Base-by-base conservation (phyloP, 768 basidiomycete genomes). In the Kockovaella imperatae region DNA sequence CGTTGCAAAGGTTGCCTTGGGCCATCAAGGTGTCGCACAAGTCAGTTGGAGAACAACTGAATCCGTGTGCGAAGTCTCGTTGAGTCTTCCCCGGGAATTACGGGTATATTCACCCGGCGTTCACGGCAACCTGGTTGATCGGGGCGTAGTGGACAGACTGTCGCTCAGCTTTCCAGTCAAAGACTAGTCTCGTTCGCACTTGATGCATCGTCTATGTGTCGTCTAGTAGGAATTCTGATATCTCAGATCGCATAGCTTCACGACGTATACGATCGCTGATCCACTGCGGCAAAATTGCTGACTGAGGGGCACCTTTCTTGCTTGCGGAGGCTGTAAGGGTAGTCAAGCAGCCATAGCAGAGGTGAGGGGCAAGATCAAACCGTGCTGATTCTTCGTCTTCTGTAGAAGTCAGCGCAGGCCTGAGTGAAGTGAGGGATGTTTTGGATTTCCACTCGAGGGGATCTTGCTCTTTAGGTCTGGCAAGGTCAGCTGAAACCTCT, bases 311-410 rank as follows among this genome's bases (percentile, higher is more conserved):
- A n/a, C 26, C 35, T 25, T 28, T 31, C 5, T 17, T 42, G 21
- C 21, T 28, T 30, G 42, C 11, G 45, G 53, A 13, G 45, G 59
- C 51, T 2, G 60, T 53, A 35, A 67, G 50, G 3, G 67, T 68
- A 25, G 69, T 68, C 38, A 68, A 42, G 44, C 69, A 70, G 14
- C 62, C 57, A 49, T 70, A 70, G 46, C 69, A 70, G 7, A 70
- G 42, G 13, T 51, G 21, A 1, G 52, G 39, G 3, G 62, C 61
- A 1, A 69, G 57, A 21, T 47, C 30, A 2, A 26, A 0, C 10
- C 21, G n/a, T 13, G 35, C 7, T 14, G 23, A 42, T 21, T 14
- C n/a, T 30, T 39, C 24, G 34, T 23, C n/a, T 21, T 14, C n/a
- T 3, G 30, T 17, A 20, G 34, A 15, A 21, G 42, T 26, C 2